A percentile compares a stretch with the other conserved stretches of the same genome.
These are phyloP conservation scores for Phytophthora megakarya DNA, from an alignment of 352 stramenopile genomes.

Conservation along the genomic window DNA sequence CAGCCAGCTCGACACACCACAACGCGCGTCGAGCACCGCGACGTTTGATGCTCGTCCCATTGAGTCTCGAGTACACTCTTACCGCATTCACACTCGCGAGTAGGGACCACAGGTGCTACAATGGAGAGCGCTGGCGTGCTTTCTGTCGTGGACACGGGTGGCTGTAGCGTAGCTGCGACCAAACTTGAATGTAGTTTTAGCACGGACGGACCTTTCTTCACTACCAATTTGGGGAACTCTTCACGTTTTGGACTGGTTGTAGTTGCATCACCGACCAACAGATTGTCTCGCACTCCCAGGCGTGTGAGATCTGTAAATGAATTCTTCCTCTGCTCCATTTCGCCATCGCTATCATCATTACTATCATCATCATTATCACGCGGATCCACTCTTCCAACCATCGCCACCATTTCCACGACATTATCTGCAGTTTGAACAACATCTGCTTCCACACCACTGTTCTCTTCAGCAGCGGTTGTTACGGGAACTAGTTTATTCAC, in stretches of 20 bases:
- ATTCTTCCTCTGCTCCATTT: constrained; percentile 12
- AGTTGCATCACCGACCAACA: constrained; percentile 14
- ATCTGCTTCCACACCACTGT: not conserved
- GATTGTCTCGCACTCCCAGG: constrained; percentile 22
- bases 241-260: not conserved
- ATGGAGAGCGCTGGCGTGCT: not conserved
- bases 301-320: constrained; percentile 45
- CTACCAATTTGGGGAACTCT: constrained; percentile 42
- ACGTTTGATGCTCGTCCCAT: constrained; percentile 39
- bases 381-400: constrained; percentile 12
- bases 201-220: constrained; percentile 52
- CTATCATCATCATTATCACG: constrained; percentile 26
- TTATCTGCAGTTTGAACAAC: constrained; percentile 1
- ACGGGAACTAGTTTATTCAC: constrained; percentile 41
- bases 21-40: constrained; percentile 44
- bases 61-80: constrained; percentile 33
- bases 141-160: not conserved
- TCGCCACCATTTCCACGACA: constrained; percentile 18
- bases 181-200: constrained; percentile 27
- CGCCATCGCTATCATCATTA: constrained; percentile 11
- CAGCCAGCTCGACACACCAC: constrained; percentile 62
- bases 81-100: constrained; percentile 50
- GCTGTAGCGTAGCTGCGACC: not conserved
- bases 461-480: constrained; percentile 11
- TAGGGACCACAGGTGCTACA: constrained; percentile 5